Percentiles rank a stretch among this genome's conserved stretches.
These are phyloP conservation scores for Penicillium bialowiezense DNA, from an alignment of 495 filamentous ascomycete genomes.

Conservation along the genomic window DNA sequence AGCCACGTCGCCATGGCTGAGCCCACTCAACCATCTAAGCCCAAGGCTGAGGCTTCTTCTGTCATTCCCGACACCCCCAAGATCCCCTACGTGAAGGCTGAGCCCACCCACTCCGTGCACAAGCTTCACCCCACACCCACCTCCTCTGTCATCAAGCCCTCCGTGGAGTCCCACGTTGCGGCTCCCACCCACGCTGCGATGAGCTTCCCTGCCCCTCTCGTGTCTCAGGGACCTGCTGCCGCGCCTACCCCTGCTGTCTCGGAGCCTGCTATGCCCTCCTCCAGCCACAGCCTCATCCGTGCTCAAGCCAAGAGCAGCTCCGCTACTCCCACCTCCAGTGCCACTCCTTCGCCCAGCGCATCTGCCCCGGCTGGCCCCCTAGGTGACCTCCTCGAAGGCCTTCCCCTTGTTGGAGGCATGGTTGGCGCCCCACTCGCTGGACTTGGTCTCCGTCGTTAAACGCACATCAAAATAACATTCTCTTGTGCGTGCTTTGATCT, in stretches of 20 bases:
- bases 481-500: neutral
- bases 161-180: neutral
- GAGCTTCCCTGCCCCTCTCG: neutral
- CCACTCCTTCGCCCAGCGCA: slow-evolving; percentile 6
- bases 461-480: neutral
- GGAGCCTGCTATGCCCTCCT: neutral
- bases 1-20: neutral
- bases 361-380: neutral
- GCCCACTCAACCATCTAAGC: neutral
- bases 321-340: slow-evolving; percentile 9
- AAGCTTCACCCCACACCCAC: neutral
- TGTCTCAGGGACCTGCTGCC: neutral
- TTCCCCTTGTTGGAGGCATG: slow-evolving; percentile 11
- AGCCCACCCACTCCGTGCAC: slow-evolving; percentile 3
- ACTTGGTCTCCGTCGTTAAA: slow-evolving; percentile 9
- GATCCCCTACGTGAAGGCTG: neutral
- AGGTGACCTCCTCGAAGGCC: slow-evolving; percentile 1
- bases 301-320: neutral
- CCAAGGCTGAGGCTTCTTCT: neutral
- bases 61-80: neutral
- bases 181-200: slow-evolving; percentile 1
- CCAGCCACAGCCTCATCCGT: too few species aligned
- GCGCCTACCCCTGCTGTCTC: slow-evolving; percentile 2
- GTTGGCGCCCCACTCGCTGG: neutral
- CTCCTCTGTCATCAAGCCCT: neutral